Evolutionary conservation across 2,329 filamentous ascomycete species (phyloP).

Genomic region (Trichophaea hybrida): DNA sequence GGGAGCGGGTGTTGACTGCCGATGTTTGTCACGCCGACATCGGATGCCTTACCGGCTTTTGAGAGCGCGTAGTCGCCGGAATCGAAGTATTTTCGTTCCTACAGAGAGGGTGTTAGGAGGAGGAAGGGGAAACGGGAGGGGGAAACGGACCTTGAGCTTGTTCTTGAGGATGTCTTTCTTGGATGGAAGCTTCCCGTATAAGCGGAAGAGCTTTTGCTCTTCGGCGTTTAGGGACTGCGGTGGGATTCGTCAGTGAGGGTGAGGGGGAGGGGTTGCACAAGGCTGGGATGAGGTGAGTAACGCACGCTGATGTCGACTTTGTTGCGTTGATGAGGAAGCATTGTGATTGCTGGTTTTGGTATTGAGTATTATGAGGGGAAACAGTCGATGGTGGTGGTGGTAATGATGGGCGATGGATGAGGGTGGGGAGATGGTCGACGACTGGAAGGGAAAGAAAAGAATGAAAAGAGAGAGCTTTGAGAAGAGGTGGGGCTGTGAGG

Average conservation of each 20-base stretch:
- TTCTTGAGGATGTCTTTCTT: slow-evolving; percentile 95
- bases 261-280: background rate
- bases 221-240: slow-evolving; percentile 73
- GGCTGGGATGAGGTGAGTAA: slow-evolving; percentile 26
- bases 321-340: slow-evolving; percentile 98
- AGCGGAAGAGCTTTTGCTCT: slow-evolving; percentile 88
- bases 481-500: no score
- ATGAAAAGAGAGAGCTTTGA: no score
- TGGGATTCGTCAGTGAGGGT: background rate
- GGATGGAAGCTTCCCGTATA: slow-evolving; percentile 95
- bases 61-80: slow-evolving; percentile 91
- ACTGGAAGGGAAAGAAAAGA: no score
- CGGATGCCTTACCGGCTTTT: slow-evolving; percentile 91
- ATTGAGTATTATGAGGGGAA: background rate
- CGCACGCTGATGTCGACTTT: slow-evolving; percentile 92
- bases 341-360: slow-evolving; percentile 33
- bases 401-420: background rate
- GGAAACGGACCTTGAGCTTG: slow-evolving; percentile 59
- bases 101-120: background rate
- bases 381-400: slow-evolving; percentile 6
- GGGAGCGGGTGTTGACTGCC: slow-evolving; percentile 89
- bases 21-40: slow-evolving; percentile 83
- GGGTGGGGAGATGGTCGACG: slow-evolving; percentile 4
- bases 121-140: background rate
- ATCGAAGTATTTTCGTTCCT: slow-evolving; percentile 97